Percentiles rank a stretch among this genome's conserved stretches.
Conservation (phyloP, 2,329 filamentous ascomycete genomes). For the Alternaria longipes region DNA sequence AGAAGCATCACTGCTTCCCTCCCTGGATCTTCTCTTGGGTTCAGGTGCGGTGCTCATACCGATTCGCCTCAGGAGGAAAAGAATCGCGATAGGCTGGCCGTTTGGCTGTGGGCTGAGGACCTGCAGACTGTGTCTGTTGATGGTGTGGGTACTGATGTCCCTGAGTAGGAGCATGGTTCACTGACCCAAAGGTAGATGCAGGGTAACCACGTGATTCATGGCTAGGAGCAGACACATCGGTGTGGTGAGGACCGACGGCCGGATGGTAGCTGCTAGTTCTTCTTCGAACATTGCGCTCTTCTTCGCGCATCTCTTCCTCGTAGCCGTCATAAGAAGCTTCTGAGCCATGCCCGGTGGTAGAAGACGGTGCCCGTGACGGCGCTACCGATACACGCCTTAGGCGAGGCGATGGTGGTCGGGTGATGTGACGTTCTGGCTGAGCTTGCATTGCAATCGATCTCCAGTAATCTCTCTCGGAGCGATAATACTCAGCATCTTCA, state of each 20-base stretch:
- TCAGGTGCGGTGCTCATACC: constrained; percentile 42
- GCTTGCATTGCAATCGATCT: constrained; percentile 65
- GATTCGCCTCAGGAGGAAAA: constrained; percentile 23
- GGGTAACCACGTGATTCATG: constrained; percentile 33
- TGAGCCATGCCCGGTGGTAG: constrained; percentile 41
- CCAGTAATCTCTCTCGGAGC: constrained; percentile 75
- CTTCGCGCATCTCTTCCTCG: constrained; percentile 41
- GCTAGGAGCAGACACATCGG: constrained; percentile 30
- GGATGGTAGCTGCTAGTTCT: constrained; percentile 50
- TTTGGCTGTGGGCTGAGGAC: constrained; percentile 18
- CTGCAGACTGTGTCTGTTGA: constrained; percentile 18
- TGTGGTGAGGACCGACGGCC: constrained; percentile 33
- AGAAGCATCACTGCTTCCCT: constrained; percentile 16
- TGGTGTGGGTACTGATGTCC: constrained; percentile 23
- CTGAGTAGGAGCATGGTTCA: constrained; percentile 26
- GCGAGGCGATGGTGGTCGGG: constrained; percentile 56
- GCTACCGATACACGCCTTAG: constrained; percentile 43
- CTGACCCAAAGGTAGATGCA: constrained; percentile 28
- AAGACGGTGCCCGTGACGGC: constrained; percentile 41
- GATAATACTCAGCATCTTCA: constrained; percentile 77
- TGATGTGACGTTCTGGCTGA: constrained; percentile 58
- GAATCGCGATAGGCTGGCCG: constrained; percentile 26
- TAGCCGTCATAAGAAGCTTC: constrained; percentile 45
- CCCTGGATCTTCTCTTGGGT: constrained; percentile 18
- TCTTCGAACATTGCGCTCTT: constrained; percentile 49